Percentiles rank a stretch among this genome's conserved stretches.
phyloP scores from a whole-genome alignment of 352 stramenopile genomes.

The Globisporangium ultimum region DNA sequence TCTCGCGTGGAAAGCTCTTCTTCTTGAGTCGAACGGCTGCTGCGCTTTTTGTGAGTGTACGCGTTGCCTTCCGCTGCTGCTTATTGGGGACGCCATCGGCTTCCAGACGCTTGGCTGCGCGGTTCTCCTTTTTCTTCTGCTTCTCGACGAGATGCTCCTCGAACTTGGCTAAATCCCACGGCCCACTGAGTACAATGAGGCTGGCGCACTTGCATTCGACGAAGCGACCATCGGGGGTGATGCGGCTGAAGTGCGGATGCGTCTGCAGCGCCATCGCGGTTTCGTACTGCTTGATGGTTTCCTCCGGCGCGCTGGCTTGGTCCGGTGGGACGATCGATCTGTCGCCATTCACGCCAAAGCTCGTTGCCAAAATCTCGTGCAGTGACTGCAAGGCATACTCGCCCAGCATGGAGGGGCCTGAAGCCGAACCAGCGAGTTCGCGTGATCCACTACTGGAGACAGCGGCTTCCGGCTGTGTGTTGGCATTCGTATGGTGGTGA shows the following conservation, averaged over 20 bases:
- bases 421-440: background rate
- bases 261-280: constrained; percentile 28
- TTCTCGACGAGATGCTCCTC: constrained; percentile 56
- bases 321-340: constrained; percentile 13
- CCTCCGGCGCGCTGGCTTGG: constrained; percentile 6
- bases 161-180: constrained; percentile 65
- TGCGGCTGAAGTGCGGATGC: constrained; percentile 46
- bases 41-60: background rate
- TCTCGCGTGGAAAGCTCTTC: constrained; percentile 50
- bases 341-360: constrained; percentile 25
- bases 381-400: constrained; percentile 32
- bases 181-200: constrained; percentile 46
- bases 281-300: constrained; percentile 23
- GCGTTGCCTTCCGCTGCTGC: background rate
- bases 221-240: constrained; percentile 65
- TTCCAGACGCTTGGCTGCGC: background rate
- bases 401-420: too few species aligned
- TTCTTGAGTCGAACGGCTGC: constrained; percentile 21
- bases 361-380: constrained; percentile 22
- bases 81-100: background rate
- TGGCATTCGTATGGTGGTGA: too few species aligned
- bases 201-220: constrained; percentile 61
- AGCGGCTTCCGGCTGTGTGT: too few species aligned
- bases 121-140: constrained; percentile 19
- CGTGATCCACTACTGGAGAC: too few species aligned